Conservation (phyloP, 2,329 filamentous ascomycete genomes). For the Microcyclospora pomicola region DNA sequence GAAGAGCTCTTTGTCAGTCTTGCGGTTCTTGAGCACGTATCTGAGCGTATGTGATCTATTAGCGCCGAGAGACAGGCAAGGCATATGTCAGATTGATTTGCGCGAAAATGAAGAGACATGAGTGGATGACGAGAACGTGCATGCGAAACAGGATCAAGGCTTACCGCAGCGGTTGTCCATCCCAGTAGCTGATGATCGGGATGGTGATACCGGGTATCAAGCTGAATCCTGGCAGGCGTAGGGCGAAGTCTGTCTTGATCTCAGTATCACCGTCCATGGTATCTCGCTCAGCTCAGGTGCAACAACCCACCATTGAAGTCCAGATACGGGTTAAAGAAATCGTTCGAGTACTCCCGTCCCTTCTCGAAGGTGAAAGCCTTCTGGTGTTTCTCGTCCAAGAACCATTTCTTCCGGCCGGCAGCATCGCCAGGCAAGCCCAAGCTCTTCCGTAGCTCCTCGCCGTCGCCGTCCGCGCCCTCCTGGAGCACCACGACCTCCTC, state of each 20-base stretch:
- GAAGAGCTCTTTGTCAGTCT: conserved; percentile 61
- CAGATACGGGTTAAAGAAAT: conserved; percentile 86
- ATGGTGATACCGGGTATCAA: conserved; percentile 50
- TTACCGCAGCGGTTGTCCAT: conserved; percentile 63
- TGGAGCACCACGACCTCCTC: conserved; percentile 45
- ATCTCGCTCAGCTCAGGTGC: not conserved
- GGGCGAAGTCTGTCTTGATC: conserved; percentile 45
- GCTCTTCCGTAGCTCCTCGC: conserved; percentile 27
- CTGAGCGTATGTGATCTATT: conserved; percentile 67
- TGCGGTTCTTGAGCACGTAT: conserved; percentile 77
- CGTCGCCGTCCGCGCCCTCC: conserved; percentile 35
- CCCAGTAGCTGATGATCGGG: conserved; percentile 65
- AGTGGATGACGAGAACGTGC: not conserved
- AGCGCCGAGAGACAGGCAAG: conserved; percentile 9
- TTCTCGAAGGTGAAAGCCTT: conserved; percentile 47
- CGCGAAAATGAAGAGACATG: conserved; percentile 17
- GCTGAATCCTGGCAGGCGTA: conserved; percentile 49
- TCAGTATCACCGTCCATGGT: conserved; percentile 1
- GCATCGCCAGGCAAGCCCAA: conserved; percentile 27
- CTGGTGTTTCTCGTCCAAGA: conserved; percentile 41
- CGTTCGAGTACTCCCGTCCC: conserved; percentile 47
- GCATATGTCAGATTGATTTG: conserved; percentile 4
- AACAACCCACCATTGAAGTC: conserved; percentile 55
- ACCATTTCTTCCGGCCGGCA: conserved; percentile 44
- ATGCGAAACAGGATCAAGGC: conserved; percentile 14